These are phyloP conservation scores for Tricholoma furcatifolium DNA, from an alignment of 768 basidiomycete species.

Conservation along the genomic window DNA sequence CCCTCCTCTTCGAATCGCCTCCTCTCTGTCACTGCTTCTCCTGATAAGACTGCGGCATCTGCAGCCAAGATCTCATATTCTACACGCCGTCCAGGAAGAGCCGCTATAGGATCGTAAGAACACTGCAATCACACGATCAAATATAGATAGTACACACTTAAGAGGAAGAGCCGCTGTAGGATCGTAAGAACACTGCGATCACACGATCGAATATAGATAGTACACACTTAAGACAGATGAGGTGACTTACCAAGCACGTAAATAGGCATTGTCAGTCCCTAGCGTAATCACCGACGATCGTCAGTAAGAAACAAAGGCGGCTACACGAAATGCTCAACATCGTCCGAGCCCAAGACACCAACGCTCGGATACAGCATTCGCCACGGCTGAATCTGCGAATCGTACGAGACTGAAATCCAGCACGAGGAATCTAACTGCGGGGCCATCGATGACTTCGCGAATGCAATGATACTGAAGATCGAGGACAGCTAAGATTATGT, in stretches of 20 bases:
- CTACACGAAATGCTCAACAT: constrained; percentile 79
- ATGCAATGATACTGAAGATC: constrained; percentile 96
- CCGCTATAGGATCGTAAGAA: constrained; percentile 26
- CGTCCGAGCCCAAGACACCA: constrained; percentile 70
- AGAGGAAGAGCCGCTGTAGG: constrained; percentile 47
- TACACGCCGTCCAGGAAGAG: constrained; percentile 62
- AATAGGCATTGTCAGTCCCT: constrained; percentile 95
- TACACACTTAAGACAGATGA: constrained; percentile 42
- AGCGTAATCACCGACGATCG: not conserved
- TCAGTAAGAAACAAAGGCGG: constrained; percentile 7
- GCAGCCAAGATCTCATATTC: no score
- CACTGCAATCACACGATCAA: not conserved
- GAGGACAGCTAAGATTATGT: constrained; percentile 65
- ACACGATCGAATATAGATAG: not conserved
- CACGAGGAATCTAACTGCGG: constrained; percentile 82
- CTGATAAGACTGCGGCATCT: no score
- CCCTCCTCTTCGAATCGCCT: no score
- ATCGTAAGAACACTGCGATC: not conserved
- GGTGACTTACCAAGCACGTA: constrained; percentile 70
- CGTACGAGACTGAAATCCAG: constrained; percentile 86
- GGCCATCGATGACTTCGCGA: constrained; percentile 66
- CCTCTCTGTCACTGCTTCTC: no score
- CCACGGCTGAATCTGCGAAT: constrained; percentile 62
- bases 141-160: no score
- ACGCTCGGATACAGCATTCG: constrained; percentile 76